These are phyloP conservation scores for Exserohilum rostratum DNA, from an alignment of 2,329 filamentous ascomycete species.

Conservation along the genomic window DNA sequence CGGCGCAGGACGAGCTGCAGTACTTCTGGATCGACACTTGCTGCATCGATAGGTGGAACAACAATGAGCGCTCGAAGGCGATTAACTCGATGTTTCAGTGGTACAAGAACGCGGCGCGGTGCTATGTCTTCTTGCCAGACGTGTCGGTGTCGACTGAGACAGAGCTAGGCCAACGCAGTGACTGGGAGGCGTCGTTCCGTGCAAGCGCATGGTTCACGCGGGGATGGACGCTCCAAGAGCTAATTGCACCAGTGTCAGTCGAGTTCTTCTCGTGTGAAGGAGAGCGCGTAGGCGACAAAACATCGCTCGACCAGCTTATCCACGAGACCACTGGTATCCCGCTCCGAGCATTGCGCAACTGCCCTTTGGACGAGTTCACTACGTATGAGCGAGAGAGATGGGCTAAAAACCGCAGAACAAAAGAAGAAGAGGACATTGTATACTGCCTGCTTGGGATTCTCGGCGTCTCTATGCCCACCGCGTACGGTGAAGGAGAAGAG, in stretches of 20 bases:
- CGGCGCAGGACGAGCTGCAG: slow-evolving; percentile 23
- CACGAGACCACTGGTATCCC: too few species aligned
- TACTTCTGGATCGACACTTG: slow-evolving; percentile 33
- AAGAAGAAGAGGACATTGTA: slow-evolving; percentile 30
- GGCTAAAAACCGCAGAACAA: slow-evolving; percentile 24
- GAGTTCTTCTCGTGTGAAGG: slow-evolving; percentile 23
- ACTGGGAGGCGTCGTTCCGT: not conserved
- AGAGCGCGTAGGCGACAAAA: slow-evolving; percentile 16
- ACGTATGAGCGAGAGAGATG: not conserved
- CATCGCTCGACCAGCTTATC: slow-evolving; percentile 15
- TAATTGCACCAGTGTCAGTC: slow-evolving; percentile 18
- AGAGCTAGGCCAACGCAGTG: not conserved
- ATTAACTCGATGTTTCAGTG: slow-evolving; percentile 14
- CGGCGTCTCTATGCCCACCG: slow-evolving; percentile 19
- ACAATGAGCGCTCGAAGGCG: not conserved
- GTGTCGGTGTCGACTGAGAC: not conserved
- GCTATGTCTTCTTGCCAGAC: slow-evolving; percentile 27
- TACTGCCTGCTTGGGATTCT: slow-evolving; percentile 36
- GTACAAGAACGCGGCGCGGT: slow-evolving; percentile 24
- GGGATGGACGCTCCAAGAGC: too few species aligned
- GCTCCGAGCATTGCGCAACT: slow-evolving; percentile 1
- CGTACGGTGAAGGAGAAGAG: slow-evolving; percentile 29
- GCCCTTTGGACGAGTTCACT: not conserved
- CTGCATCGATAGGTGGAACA: slow-evolving; percentile 29
- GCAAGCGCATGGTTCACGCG: too few species aligned